Conservation (phyloP, 2,329 filamentous ascomycete genomes). For the Colletotrichum siamense region DNA sequence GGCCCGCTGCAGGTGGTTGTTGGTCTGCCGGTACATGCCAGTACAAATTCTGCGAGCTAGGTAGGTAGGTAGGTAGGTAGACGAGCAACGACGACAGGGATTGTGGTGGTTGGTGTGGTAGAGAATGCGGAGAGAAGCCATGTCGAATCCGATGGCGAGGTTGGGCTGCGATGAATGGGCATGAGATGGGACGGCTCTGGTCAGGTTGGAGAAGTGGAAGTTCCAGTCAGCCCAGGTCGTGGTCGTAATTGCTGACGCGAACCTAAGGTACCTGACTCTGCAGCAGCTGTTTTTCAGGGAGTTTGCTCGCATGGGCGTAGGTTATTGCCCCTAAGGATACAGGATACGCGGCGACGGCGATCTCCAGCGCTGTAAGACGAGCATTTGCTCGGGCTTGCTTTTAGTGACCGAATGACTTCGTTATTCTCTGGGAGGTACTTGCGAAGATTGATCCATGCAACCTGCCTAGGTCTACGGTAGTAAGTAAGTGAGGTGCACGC, state of each 20-base stretch:
- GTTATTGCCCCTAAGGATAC: neutral
- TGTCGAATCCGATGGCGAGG: neutral
- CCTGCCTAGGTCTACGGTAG: too few relatives aligned
- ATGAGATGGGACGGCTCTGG: neutral
- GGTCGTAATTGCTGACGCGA: neutral
- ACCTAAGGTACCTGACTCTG: neutral
- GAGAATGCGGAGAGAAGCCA: neutral
- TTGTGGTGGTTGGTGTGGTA: neutral
- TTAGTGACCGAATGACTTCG: neutral
- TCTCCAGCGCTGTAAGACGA: neutral
- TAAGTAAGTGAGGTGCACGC: neutral
- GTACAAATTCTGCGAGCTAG: neutral
- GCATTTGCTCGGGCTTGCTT: neutral
- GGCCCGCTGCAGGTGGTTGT: conserved; percentile 1
- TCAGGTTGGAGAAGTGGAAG: neutral
- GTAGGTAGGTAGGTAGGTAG: too few relatives aligned
- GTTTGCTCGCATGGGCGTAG: neutral
- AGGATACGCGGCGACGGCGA: neutral
- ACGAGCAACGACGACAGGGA: neutral
- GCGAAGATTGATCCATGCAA: neutral
- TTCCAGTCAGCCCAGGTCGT: neutral
- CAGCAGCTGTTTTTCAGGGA: neutral
- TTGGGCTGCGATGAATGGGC: neutral
- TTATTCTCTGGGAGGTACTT: neutral
- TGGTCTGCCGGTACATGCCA: neutral